These are phyloP conservation scores for Penicillium sp. DNA, from an alignment of 2,329 filamentous ascomycete species.

Conservation along the genomic window DNA sequence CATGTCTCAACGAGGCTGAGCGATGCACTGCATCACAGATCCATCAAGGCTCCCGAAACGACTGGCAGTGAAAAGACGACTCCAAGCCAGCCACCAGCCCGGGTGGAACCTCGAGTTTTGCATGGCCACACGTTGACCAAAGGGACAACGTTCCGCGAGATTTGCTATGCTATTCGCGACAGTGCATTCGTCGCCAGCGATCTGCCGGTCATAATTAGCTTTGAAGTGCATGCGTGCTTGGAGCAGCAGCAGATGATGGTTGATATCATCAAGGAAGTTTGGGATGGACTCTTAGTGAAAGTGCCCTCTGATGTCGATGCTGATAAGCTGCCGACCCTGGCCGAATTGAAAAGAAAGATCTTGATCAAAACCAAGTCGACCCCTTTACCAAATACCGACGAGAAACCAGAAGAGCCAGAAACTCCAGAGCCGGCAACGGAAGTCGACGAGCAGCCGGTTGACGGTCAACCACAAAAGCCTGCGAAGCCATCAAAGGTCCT, in stretches of 20 bases:
- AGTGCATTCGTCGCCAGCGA: conserved; percentile 72
- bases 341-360: conserved; percentile 74
- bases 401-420: conserved; percentile 23
- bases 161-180: conserved; percentile 75
- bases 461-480: conserved; percentile 24
- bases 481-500: conserved; percentile 62
- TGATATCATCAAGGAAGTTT: conserved; percentile 86
- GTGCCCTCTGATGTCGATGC: conserved; percentile 55
- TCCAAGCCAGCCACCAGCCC: neutral
- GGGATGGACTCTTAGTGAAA: conserved; percentile 72
- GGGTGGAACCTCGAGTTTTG: conserved; percentile 71
- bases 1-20: conserved; percentile 25
- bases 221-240: conserved; percentile 81
- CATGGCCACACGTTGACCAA: conserved; percentile 85
- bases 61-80: neutral
- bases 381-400: conserved; percentile 43
- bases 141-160: conserved; percentile 80
- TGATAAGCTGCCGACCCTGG: conserved; percentile 62
- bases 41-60: conserved; percentile 5
- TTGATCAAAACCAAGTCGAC: conserved; percentile 75
- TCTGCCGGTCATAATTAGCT: conserved; percentile 82
- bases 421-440: conserved; percentile 7
- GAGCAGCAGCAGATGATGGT: conserved; percentile 92
- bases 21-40: conserved; percentile 23
- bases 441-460: neutral